A percentile compares a stretch with the other conserved stretches of the same genome.
Conservation (phyloP, 2,329 filamentous ascomycete genomes). For the Tolypocladium album region DNA sequence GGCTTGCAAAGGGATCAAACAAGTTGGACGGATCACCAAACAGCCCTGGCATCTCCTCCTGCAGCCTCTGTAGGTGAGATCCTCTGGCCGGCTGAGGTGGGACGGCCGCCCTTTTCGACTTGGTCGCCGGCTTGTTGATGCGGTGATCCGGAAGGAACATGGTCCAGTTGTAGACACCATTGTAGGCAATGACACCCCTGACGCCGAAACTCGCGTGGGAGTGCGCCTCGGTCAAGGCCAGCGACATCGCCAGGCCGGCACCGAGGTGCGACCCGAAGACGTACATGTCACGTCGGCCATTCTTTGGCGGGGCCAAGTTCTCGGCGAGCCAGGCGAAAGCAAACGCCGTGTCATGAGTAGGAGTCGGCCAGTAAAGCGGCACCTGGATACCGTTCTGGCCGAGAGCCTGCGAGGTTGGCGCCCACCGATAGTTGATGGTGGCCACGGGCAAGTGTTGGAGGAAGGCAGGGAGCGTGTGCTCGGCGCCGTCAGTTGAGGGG, state of each 20-base stretch:
- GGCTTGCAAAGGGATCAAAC: slow-evolving; percentile 51
- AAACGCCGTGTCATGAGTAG: slow-evolving; percentile 43
- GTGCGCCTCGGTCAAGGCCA: slow-evolving; percentile 46
- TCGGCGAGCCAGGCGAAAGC: slow-evolving; percentile 42
- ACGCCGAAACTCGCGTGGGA: slow-evolving; percentile 32
- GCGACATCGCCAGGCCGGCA: slow-evolving; percentile 42
- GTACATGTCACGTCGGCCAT: slow-evolving; percentile 24
- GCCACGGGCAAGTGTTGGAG: slow-evolving; percentile 34
- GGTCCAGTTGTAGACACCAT: slow-evolving; percentile 57
- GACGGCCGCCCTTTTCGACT: slow-evolving; percentile 6
- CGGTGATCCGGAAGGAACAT: slow-evolving; percentile 44
- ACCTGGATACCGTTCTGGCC: slow-evolving; percentile 4
- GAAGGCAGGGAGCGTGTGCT: slow-evolving; percentile 26
- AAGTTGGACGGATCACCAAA: slow-evolving; percentile 37
- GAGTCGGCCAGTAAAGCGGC: slow-evolving; percentile 39
- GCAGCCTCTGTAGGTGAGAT: slow-evolving; percentile 25
- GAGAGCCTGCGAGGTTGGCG: slow-evolving; percentile 10
- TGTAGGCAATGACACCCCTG: slow-evolving; percentile 43
- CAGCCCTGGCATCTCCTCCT: slow-evolving; percentile 25
- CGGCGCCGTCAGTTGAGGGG: slow-evolving; percentile 17
- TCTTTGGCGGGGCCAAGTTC: slow-evolving; percentile 27
- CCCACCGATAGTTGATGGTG: slow-evolving; percentile 52
- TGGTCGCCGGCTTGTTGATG: slow-evolving; percentile 21
- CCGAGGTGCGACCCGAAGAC: slow-evolving; percentile 49
- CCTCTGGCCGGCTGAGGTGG: slow-evolving; percentile 14